Base-by-base conservation (phyloP, 306 rosid species). In the Calophaca sinica region DNA sequence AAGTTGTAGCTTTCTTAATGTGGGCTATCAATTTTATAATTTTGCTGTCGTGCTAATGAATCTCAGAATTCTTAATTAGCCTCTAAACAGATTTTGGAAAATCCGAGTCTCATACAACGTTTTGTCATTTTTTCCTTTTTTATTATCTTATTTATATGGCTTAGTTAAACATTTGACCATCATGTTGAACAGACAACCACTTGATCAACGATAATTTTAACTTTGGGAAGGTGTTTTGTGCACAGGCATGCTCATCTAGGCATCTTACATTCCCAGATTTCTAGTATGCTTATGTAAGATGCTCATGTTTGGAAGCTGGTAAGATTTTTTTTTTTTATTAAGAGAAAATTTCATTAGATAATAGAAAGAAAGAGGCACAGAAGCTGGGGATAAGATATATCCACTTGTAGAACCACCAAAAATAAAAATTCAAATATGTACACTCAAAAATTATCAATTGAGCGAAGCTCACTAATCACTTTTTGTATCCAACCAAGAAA, bases 241-340 rank as follows among this genome's bases (percentile, higher is more conserved):
- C 32, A 55, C 54, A 28, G 31, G 15, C 50, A 72, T 72, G 42
- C 66, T 41, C 45, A 55, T 57, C 55, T 72, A 57, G 66, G 54
- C 55, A 52, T 75, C 44, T 75, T 75, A 62, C 7, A 29, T 51
- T 63, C 50, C 63, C 71, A 50, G 63, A 26, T 51, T 26, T 20
- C 63, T 74, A 9, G 46, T 36, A 74, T 74, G 62, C 70, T 73
- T 61, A 60, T 45, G n/a, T 51, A 73, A 60, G 69, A 73, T 60
- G 50, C 29, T 61, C 39, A 11, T 62, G 62, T 20, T 48, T 49
- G n/a, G 50, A 61, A 61, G 58, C 62, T 9, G 51, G 70, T 33
- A 61, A 46, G 61, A 48, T 60, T 9, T 50, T 13, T 9, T n/a
- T 36, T 13, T 57, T 4, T 41, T 9, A 26, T 57, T 31, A n/a